phyloP scores from a whole-genome alignment of 495 filamentous ascomycete species.

The Melanomma pulvis-pyrius region DNA sequence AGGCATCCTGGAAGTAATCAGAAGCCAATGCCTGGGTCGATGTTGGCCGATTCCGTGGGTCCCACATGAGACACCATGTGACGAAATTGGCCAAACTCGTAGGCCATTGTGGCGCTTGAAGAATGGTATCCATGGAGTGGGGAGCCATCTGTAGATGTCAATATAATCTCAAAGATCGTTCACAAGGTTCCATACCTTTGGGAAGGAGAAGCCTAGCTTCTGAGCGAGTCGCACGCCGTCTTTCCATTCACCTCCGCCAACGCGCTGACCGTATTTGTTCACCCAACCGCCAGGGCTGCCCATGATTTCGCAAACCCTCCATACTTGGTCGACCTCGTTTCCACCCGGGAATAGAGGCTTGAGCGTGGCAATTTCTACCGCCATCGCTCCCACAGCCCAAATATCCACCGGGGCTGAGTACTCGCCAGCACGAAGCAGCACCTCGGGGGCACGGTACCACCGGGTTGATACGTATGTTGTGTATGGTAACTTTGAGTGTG shows the following conservation, averaged over 20 bases:
- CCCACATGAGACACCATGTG: constrained; percentile 99
- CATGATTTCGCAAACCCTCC: constrained; percentile 99
- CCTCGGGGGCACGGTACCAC: constrained; percentile 98
- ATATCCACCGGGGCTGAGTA: constrained; percentile 99
- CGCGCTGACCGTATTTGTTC: constrained; percentile 79
- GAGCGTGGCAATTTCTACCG: constrained; percentile 94
- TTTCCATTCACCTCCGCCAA: constrained; percentile 97
- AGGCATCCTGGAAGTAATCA: constrained; percentile 94
- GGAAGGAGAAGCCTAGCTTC: constrained; percentile 97
- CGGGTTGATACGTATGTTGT: constrained; percentile 98
- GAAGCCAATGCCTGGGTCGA: constrained; percentile 89
- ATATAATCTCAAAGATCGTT: not conserved
- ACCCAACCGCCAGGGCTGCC: constrained; percentile 98
- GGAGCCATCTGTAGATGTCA: constrained; percentile 80
- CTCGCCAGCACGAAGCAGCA: constrained; percentile 89
- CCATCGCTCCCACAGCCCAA: constrained; percentile 99
- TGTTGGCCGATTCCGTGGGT: constrained; percentile 92
- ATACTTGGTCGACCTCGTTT: constrained; percentile 99
- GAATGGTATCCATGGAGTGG: constrained; percentile 92
- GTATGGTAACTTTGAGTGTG: constrained; percentile 91
- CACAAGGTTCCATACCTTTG: constrained; percentile 59
- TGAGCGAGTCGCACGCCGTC: constrained; percentile 90
- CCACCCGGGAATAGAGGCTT: constrained; percentile 97
- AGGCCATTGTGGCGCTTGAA: constrained; percentile 90
- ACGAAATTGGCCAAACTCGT: constrained; percentile 85